Percentiles rank a stretch among this genome's conserved stretches.
phyloP scores from a whole-genome alignment of 2,329 filamentous ascomycete genomes.

The Ascochyta lentis region DNA sequence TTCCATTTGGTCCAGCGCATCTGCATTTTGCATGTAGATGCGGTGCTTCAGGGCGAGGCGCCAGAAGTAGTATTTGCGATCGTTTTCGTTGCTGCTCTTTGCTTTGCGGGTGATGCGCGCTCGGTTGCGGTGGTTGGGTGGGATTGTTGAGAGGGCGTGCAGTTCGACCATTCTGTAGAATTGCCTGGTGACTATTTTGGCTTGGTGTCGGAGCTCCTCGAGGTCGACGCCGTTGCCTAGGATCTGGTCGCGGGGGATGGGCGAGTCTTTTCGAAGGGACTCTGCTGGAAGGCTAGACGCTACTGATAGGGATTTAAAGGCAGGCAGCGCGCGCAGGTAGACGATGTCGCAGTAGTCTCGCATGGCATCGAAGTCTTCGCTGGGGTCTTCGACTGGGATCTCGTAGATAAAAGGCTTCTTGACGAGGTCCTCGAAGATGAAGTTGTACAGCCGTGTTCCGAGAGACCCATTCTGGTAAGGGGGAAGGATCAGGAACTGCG shows the following conservation, averaged over 20 bases:
- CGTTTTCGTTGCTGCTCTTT: conserved; percentile 61
- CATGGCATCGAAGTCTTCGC: conserved; percentile 81
- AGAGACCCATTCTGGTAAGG: conserved; percentile 83
- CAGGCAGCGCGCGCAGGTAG: conserved; percentile 65
- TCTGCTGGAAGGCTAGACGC: conserved; percentile 57
- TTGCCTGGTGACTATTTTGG: conserved; percentile 79
- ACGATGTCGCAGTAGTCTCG: conserved; percentile 76
- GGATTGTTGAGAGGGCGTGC: conserved; percentile 69
- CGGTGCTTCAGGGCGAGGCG: conserved; percentile 77
- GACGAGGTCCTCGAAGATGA: conserved; percentile 75
- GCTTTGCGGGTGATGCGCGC: conserved; percentile 53
- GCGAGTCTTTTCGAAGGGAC: conserved; percentile 61
- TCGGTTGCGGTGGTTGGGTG: conserved; percentile 55
- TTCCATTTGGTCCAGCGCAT: conserved; percentile 74
- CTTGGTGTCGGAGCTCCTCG: conserved; percentile 62
- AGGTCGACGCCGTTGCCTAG: conserved; percentile 63
- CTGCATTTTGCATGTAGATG: conserved; percentile 76
- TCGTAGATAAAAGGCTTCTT: conserved; percentile 74
- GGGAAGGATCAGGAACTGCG: conserved; percentile 90
- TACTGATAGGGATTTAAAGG: conserved; percentile 62
- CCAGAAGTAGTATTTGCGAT: conserved; percentile 73
- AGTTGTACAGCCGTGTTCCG: conserved; percentile 79
- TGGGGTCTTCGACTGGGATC: conserved; percentile 93
- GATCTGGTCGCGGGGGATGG: conserved; percentile 60
- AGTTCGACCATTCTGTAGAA: conserved; percentile 78